Conservation (phyloP, 345 rosid genomes). For the Melaleuca alternifolia region DNA sequence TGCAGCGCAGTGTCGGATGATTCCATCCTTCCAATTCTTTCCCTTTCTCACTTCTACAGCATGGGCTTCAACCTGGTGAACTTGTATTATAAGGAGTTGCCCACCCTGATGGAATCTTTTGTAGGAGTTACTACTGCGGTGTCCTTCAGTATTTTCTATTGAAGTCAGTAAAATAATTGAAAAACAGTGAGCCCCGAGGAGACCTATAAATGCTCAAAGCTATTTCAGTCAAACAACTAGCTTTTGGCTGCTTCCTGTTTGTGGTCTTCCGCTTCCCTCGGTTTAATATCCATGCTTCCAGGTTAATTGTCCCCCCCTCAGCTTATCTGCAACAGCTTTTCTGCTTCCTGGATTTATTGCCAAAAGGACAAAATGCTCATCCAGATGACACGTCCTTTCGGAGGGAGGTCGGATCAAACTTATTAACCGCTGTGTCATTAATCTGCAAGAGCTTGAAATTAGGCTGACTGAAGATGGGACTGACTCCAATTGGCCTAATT, state of each 20-base stretch:
- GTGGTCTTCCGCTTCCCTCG: slow-evolving; percentile 13
- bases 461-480: neutral
- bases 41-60: slow-evolving; percentile 1
- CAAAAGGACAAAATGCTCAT: slow-evolving; percentile 12
- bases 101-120: slow-evolving; percentile 6
- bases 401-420: neutral
- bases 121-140: slow-evolving; percentile 9
- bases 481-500: neutral
- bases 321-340: neutral
- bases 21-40: neutral
- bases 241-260: neutral
- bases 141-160: slow-evolving; percentile 10
- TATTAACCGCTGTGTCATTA: neutral
- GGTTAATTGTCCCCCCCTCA: slow-evolving; percentile 20
- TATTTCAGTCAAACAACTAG: neutral
- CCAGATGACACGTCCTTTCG: neutral
- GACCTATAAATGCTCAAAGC: neutral
- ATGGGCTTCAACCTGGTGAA: neutral
- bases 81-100: neutral
- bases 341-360: slow-evolving; percentile 26
- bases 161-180: slow-evolving; percentile 15
- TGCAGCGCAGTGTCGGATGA: slow-evolving; percentile 1
- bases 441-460: neutral
- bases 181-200: neutral
- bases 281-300: slow-evolving; percentile 27